Evolutionary conservation across 139 green algal genomes (phyloP), one percentile per base, ranked within the genome.

Genomic region (Pleodorina starrii): DNA sequence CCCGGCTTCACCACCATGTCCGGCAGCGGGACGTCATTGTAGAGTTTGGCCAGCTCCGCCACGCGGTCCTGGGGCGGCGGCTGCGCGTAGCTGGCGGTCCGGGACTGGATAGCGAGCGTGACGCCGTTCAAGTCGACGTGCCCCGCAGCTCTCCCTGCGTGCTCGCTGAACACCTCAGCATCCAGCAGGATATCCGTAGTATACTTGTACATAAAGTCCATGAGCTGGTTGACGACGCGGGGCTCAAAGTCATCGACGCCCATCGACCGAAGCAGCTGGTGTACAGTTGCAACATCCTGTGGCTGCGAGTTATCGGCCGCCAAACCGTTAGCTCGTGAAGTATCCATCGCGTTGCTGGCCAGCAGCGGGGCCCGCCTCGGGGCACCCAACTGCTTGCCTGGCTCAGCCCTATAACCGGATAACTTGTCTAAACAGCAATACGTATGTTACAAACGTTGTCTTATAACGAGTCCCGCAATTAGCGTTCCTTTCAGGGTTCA

Each of bases 131-230:
- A 35, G 10, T 92, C 90, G 2, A 98, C 91, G 35, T 92, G 74
- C 10, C 93, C 95, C 0, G 78, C 77, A 3, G 59, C 25, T 23
- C 84, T 76, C 27, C 90, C 91, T 23, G 83, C 77, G 66, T 92
- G 90, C 36, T 91, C 91, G 36, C 60, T 81, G 60, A 91, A 94
- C 1, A 90, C 94, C 82, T 97, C 92, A 32, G 97, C 96, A 60
- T 97, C 96, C 36, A 94, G 88, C 38, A 98, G 91, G 16, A 97
- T 91, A 2, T 97, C 96, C 0, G 93, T 91, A 0, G 93, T 90
- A 74, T 98, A 97, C 7, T 94, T 88, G 87, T 97, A 97, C 71
- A 97, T 93, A 51, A 98, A 98, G 68, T 98, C 95, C 36, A 98
- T 85, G 6, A 93, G 87, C 92, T 96, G 94, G 48, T 96, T 90